Evolutionary conservation across 495 filamentous ascomycete genomes (phyloP).

Genomic region (Astrocystis sublimbata): DNA sequence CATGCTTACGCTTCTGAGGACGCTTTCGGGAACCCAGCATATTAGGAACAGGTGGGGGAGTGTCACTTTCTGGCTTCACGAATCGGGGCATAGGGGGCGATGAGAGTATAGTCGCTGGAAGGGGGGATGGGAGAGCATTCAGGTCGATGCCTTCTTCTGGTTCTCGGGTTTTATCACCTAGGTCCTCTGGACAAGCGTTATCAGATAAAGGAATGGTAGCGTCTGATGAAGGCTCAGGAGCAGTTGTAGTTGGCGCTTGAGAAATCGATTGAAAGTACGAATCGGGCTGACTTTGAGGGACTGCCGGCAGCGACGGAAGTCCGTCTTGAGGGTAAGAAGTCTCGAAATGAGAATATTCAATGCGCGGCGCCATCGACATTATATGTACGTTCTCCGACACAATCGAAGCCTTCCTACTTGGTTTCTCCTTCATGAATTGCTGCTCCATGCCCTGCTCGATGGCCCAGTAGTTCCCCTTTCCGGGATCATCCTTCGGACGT

Average conservation of each 20-base stretch:
- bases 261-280: constrained; percentile 21
- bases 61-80: constrained; percentile 63
- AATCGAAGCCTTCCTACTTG: constrained; percentile 48
- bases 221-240: constrained; percentile 79
- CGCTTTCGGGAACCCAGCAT: constrained; percentile 54
- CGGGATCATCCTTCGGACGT: constrained; percentile 93
- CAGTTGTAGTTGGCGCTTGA: constrained; percentile 27
- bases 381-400: constrained; percentile 49
- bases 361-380: constrained; percentile 42
- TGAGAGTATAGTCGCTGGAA: constrained; percentile 63
- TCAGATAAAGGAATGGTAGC: constrained; percentile 92
- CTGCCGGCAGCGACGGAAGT: constrained; percentile 36
- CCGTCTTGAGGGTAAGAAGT: constrained; percentile 30
- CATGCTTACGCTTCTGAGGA: constrained; percentile 69
- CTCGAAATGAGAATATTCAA: constrained; percentile 40
- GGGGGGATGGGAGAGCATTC: constrained; percentile 58
- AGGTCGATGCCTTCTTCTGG: constrained; percentile 57
- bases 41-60: constrained; percentile 71
- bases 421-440: constrained; percentile 86
- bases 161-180: constrained; percentile 47
- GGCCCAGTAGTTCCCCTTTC: constrained; percentile 98
- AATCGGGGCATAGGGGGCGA: constrained; percentile 81
- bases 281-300: constrained; percentile 28
- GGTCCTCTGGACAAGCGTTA: constrained; percentile 64
- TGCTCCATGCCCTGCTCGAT: constrained; percentile 86